These are phyloP conservation scores for Prunus mume DNA, from an alignment of 306 rosid species.

Conservation along the genomic window DNA sequence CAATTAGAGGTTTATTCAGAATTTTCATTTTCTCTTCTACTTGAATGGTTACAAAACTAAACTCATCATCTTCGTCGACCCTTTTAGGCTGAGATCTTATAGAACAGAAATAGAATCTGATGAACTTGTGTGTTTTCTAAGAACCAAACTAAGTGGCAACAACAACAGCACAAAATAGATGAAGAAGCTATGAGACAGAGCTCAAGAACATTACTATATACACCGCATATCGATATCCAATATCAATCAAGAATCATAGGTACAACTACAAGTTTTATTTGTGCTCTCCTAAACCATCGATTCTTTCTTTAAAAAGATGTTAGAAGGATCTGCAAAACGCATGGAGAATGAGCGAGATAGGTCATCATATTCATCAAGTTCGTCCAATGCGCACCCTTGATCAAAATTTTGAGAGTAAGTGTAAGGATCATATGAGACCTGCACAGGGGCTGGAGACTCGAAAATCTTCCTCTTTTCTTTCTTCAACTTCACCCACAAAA, in stretches of 20 bases:
- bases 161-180: too few relatives aligned
- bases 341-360: slow-evolving; percentile 53
- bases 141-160: too few relatives aligned
- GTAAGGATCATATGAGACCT: slow-evolving; percentile 39
- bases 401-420: slow-evolving; percentile 67
- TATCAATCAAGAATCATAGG: background rate
- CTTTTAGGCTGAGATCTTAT: too few relatives aligned
- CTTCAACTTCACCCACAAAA: slow-evolving; percentile 34
- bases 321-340: slow-evolving; percentile 54
- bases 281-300: slow-evolving; percentile 7
- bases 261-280: background rate
- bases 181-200: too few relatives aligned
- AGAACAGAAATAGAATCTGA: too few relatives aligned
- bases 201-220: background rate
- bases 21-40: too few relatives aligned
- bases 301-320: slow-evolving; percentile 20
- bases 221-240: too few relatives aligned
- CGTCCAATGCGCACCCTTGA: slow-evolving; percentile 36
- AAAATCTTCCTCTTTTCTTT: slow-evolving; percentile 39
- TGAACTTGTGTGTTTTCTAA: too few relatives aligned
- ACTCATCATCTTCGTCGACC: too few relatives aligned
- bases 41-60: too few relatives aligned
- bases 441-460: slow-evolving; percentile 5
- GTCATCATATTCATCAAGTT: slow-evolving; percentile 25
- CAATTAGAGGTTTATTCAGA: too few relatives aligned